These are phyloP conservation scores for Chaetoceros muelleri DNA, from an alignment of 108 stramenopile species.

Conservation along the genomic window DNA sequence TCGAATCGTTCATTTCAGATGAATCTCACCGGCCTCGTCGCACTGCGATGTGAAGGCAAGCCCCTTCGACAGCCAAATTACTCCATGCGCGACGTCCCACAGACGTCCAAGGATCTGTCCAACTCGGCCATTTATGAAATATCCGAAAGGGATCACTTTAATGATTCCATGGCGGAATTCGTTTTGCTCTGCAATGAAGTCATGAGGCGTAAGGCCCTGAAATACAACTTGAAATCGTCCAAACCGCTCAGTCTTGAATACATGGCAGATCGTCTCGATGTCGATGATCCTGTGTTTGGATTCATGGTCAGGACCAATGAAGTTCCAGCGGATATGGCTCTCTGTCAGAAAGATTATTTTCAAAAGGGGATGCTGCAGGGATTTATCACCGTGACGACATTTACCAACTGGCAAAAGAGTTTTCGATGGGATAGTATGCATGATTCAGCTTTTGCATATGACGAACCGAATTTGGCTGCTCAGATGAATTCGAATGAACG, in stretches of 20 bases:
- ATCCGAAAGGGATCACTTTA: constrained; percentile 45
- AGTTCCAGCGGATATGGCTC: constrained; percentile 11
- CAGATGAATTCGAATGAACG: constrained; percentile 34
- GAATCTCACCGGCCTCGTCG: constrained; percentile 35
- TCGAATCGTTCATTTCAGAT: too few species aligned
- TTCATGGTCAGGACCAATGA: constrained; percentile 52
- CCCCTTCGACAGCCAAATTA: constrained; percentile 64
- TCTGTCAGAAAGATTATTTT: constrained; percentile 16
- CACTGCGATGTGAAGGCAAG: constrained; percentile 44
- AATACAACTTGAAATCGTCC: constrained; percentile 8
- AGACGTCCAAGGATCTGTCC: constrained; percentile 32
- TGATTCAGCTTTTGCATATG: constrained; percentile 60
- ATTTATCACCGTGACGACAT: constrained; percentile 80
- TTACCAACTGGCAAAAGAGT: constrained; percentile 80
- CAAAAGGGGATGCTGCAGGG: constrained; percentile 77
- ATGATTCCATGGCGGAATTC: constrained; percentile 79
- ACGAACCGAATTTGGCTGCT: constrained; percentile 28
- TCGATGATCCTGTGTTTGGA: constrained; percentile 82
- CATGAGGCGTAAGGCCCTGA: constrained; percentile 34
- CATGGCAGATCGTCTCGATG: constrained; percentile 85
- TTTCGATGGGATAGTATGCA: constrained; percentile 87
- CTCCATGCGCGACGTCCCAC: constrained; percentile 46
- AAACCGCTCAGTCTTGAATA: constrained; percentile 87
- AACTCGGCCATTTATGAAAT: constrained; percentile 55
- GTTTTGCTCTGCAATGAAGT: constrained; percentile 83